Base-by-base conservation (phyloP, 371 early-diverging fungal genomes). In the Gilbertella persicaria region DNA sequence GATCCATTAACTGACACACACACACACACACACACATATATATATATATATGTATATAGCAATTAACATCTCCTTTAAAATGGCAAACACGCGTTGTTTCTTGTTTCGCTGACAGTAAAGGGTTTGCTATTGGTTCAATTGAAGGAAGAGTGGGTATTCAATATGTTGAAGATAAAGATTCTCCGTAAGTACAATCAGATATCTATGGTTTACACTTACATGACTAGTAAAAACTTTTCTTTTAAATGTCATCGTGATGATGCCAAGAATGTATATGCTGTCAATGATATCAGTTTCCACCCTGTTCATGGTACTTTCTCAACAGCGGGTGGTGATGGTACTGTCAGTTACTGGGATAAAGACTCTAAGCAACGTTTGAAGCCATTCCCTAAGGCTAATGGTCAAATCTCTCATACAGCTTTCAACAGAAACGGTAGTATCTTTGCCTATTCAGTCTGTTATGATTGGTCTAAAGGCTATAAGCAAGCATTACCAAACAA, bases 401-500 rank as follows among this genome's bases (percentile, higher is more conserved):
- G 64, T 3, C 90, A 92, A 10, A 89, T 99, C 43, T 68, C 91
- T 2, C 75, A 86, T 37, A 83, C 93, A 5, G 80, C 91, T 0
- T 97, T 97, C 67, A 95, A 90, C 64, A 76, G 85, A 23, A 90
- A 88, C 37, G 98, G 98, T 28, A 79, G 72, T 24, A 91, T 95
- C 46, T 95, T 96, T 65, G 97, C 97, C 12, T 98, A 98, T 66
- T 95, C 94, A 2, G 78, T 87, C 16, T 87, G 94, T 25, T 97
- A 99, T 67, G 99, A 99, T 71, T 99, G 99, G 99, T 79, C 86
- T 67, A 97, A 95, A 82, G 99, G 87, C 14, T 80, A 83, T 64
- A 76, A 79, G 62, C 66, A 69, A 53, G 71, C 78, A 49, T 51
- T 64, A 35, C 62, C 74, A 51, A 62, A 66, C 33, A 73, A 72